Conservation (phyloP, 441 rosid genomes). For the California macrophylla region DNA sequence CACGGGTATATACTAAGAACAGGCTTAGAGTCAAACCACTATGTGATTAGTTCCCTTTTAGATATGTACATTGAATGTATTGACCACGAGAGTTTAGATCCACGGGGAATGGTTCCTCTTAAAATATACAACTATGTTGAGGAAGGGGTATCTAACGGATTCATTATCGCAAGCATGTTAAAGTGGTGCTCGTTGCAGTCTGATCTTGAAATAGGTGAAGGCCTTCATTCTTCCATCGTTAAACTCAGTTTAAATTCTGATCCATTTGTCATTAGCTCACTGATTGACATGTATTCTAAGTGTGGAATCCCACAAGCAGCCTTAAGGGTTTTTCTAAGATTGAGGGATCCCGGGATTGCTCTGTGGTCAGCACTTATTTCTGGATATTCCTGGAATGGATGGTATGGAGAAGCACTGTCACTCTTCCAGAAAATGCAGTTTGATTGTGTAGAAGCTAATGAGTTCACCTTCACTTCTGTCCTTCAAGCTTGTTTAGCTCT, state of each 20-base stretch:
- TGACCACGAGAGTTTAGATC: slow-evolving; percentile 13
- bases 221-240: slow-evolving; percentile 18
- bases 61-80: slow-evolving; percentile 24
- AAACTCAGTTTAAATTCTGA: slow-evolving; percentile 20
- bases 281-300: slow-evolving; percentile 27
- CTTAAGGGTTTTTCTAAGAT: slow-evolving; percentile 18
- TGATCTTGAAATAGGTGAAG: slow-evolving; percentile 19
- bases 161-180: slow-evolving; percentile 23
- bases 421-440: slow-evolving; percentile 25
- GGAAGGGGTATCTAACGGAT: slow-evolving; percentile 16
- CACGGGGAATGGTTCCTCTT: slow-evolving; percentile 14
- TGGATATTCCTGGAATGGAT: slow-evolving; percentile 23
- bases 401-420: slow-evolving; percentile 17
- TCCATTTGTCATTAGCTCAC: slow-evolving; percentile 21
- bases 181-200: slow-evolving; percentile 27
- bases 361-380: slow-evolving; percentile 25
- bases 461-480: slow-evolving; percentile 25
- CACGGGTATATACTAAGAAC: slow-evolving; percentile 21
- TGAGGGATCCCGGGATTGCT: slow-evolving; percentile 12
- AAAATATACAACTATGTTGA: slow-evolving; percentile 16
- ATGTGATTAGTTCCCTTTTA: slow-evolving; percentile 24
- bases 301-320: slow-evolving; percentile 22
- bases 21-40: slow-evolving; percentile 19
- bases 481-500: slow-evolving; percentile 23
- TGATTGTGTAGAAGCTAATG: slow-evolving; percentile 23